Base-by-base conservation (phyloP, 169 alveolate genomes). In the Plasmodium ovale region DNA sequence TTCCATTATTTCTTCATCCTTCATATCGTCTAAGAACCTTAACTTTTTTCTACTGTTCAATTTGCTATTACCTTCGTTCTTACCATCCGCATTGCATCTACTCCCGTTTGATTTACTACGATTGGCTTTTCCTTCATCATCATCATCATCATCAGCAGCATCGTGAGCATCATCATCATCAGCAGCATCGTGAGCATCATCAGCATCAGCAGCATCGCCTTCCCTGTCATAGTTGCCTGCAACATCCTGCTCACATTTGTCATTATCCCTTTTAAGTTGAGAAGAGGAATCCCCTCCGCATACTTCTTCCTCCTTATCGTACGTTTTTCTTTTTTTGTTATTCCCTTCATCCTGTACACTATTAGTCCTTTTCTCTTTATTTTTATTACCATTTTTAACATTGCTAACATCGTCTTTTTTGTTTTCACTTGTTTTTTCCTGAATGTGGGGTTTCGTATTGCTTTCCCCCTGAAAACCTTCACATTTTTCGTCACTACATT, bases 1-100 rank as follows among this genome's bases (percentile, higher is more conserved):
- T 65, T 82, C 77, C 3, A 68, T 68, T 35, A 82, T 82, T 82
- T 82, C 85, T 65, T 82, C 79, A 68, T 82, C 90, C 12, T 72
- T 65, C 29, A 82, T 23, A 27, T 64, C 90, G 6, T 82, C 90
- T 67, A 82, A 54, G 44, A 60, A 60, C 29, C 44, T 68, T 39
- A 59, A 35, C 29, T 77, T 77, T 37, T 77, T 33, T 35, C 62
- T 35, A 3, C 12, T 23, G 25, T 23, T 62, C 3, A 5, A 5
- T 12, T 25, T 68, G 10, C 51, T 27, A 7, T 62, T 77, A 67
- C 25, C 53, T 19, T 23, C 5, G 0, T 72, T 65, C 31, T 72
- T 29, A 25, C 56, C n/a, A 44, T 72, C 49, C 21, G 27, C 33
- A 19, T 53, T 42, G 3, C 59, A 31, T 25, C 27, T 39, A 14